phyloP scores from a whole-genome alignment of 2,329 filamentous ascomycete species.

The Diaporthe caulivora region DNA sequence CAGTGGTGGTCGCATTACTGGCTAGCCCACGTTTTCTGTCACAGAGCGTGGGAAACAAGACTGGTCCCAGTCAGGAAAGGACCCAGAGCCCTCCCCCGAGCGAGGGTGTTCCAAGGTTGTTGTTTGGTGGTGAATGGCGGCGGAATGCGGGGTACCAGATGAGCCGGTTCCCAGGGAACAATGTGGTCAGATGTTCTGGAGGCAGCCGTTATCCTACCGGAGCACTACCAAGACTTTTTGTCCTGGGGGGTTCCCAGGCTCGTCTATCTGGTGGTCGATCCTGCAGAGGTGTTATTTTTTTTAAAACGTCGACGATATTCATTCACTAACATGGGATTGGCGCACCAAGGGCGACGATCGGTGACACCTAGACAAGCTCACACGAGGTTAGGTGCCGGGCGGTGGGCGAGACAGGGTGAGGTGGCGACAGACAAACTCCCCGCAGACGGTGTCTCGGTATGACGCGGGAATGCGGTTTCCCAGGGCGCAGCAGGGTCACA shows the following conservation, averaged over 20 bases:
- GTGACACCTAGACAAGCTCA: constrained; percentile 25
- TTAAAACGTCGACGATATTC: constrained; percentile 6
- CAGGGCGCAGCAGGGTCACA: constrained; percentile 29
- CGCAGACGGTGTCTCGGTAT: constrained; percentile 23
- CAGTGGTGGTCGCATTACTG: not conserved
- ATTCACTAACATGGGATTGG: constrained; percentile 8
- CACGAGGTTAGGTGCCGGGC: constrained; percentile 21
- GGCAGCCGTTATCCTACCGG: constrained; percentile 16
- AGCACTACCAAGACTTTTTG: constrained; percentile 8
- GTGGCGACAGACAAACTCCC: constrained; percentile 27
- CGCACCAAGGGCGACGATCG: constrained; percentile 11
- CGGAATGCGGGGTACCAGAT: constrained; percentile 29
- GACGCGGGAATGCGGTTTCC: constrained; percentile 23
- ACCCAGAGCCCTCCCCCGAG: constrained; percentile 1
- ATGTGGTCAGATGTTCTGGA: constrained; percentile 20
- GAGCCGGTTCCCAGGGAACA: constrained; percentile 17
- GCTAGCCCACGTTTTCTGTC: constrained; percentile 30
- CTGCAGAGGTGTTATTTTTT: constrained; percentile 25
- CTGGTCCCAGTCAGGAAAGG: not conserved
- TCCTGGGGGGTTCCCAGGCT: not conserved
- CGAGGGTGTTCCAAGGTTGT: constrained; percentile 2
- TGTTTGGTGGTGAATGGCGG: not conserved
- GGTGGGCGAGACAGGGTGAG: constrained; percentile 6
- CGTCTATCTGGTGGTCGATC: constrained; percentile 25
- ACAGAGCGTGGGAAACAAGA: constrained; percentile 2